Evolutionary conservation across 352 stramenopile genomes (phyloP).

Genomic region (Aphanomyces invadans): DNA sequence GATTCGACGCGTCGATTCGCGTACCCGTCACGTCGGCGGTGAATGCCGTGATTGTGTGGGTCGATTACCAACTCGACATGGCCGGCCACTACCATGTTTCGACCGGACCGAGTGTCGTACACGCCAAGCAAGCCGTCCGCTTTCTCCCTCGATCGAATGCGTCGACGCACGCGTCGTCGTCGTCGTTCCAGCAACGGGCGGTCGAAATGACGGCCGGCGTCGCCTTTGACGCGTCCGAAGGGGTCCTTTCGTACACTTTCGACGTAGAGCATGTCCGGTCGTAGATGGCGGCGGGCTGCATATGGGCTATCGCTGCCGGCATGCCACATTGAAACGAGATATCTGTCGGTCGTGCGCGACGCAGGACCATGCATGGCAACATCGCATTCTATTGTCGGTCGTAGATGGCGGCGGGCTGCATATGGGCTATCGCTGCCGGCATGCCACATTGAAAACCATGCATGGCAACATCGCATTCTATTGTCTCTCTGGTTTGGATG

Average conservation of each 20-base stretch:
- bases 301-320: too few species aligned
- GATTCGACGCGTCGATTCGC: constrained; percentile 32
- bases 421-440: too few species aligned
- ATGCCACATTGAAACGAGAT: too few species aligned
- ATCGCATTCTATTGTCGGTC: too few species aligned
- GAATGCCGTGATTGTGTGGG: constrained; percentile 67
- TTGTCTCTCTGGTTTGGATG: too few species aligned
- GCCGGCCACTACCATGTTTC: constrained; percentile 38
- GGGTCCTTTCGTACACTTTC: constrained; percentile 8
- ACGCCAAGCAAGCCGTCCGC: constrained; percentile 71
- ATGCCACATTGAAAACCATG: too few species aligned
- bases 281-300: too few species aligned
- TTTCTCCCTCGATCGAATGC: constrained; percentile 36
- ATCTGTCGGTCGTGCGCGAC: too few species aligned
- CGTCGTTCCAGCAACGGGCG: neutral
- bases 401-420: too few species aligned
- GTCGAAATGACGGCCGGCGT: neutral
- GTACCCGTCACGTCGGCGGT: constrained; percentile 26
- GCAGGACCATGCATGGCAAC: too few species aligned
- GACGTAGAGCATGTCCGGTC: neutral
- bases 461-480: too few species aligned
- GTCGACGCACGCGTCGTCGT: neutral
- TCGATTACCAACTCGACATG: constrained; percentile 52
- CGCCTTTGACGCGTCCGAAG: constrained; percentile 7
- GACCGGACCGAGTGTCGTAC: constrained; percentile 44